A percentile compares a stretch with the other conserved stretches of the same genome.
Evolutionary conservation across 441 rosid genomes (phyloP).

Genomic region (Macaranga tanarius): DNA sequence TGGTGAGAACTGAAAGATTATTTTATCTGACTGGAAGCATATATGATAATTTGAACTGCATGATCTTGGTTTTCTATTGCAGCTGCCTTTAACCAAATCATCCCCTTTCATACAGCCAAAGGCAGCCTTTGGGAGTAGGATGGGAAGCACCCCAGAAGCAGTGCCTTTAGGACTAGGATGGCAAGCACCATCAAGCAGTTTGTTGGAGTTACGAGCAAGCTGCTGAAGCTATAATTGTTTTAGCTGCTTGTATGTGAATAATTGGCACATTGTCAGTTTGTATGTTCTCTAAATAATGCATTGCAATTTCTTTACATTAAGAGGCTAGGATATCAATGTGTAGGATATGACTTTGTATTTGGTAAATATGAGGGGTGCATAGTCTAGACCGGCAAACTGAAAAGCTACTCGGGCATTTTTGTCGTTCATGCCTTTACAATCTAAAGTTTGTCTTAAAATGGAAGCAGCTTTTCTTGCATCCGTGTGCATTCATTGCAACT

Average conservation of each 20-base stretch:
- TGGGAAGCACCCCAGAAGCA: neutral
- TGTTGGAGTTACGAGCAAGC: too few relatives aligned
- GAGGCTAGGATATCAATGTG: too few relatives aligned
- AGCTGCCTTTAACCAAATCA: neutral
- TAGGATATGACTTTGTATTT: too few relatives aligned
- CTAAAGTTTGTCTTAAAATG: neutral
- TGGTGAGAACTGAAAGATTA: neutral
- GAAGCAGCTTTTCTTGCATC: neutral
- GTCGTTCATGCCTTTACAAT: neutral
- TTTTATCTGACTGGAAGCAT: neutral
- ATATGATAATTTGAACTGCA: neutral
- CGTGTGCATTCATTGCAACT: too few relatives aligned
- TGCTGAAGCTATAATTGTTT: too few relatives aligned
- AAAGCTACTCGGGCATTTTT: neutral
- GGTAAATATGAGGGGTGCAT: neutral
- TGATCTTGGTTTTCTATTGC: neutral
- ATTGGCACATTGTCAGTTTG: too few relatives aligned
- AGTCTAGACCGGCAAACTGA: neutral
- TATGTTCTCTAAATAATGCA: too few relatives aligned
- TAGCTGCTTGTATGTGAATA: too few relatives aligned
- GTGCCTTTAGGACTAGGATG: neutral
- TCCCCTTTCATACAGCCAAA: neutral
- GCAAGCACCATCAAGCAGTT: too few relatives aligned
- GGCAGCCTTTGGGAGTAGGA: neutral
- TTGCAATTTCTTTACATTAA: too few relatives aligned